phyloP scores from a whole-genome alignment of 2,329 filamentous ascomycete species.

The Phialophora chinensis region DNA sequence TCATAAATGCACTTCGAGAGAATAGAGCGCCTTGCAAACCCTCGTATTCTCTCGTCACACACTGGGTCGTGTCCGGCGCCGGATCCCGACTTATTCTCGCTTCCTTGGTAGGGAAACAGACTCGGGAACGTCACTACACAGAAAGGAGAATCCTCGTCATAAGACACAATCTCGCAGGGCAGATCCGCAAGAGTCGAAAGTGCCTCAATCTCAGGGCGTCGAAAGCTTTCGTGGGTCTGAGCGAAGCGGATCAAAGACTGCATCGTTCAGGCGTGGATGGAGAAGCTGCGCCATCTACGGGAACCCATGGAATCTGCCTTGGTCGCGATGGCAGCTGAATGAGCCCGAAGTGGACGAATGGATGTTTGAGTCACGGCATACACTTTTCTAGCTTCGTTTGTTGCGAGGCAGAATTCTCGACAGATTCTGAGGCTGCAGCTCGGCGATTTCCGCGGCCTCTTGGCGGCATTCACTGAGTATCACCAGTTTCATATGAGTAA shows the following conservation, averaged over 20 bases:
- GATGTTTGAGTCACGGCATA: not conserved
- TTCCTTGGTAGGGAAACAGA: not conserved
- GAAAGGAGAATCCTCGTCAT: conserved; percentile 79
- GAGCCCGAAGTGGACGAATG: not conserved
- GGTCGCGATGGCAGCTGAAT: not conserved
- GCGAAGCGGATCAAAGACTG: conserved; percentile 89
- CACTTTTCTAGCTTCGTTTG: not conserved
- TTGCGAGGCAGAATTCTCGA: conserved; percentile 14
- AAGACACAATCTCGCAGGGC: conserved; percentile 74
- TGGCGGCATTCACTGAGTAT: not conserved
- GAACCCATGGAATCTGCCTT: conserved; percentile 5
- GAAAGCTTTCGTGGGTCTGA: conserved; percentile 90
- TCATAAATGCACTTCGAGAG: conserved; percentile 84
- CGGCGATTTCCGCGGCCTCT: not conserved
- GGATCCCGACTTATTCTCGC: not conserved
- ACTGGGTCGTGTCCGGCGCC: conserved; percentile 40
- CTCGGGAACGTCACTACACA: conserved; percentile 71
- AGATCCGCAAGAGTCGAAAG: conserved; percentile 69
- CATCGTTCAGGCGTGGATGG: conserved; percentile 47
- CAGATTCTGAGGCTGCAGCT: conserved; percentile 2
- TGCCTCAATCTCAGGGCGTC: conserved; percentile 80
- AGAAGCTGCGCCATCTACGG: not conserved
- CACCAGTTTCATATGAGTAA: not conserved
- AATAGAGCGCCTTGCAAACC: conserved; percentile 76
- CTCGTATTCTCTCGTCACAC: conserved; percentile 67